A percentile compares a stretch with the other conserved stretches of the same genome.
Conservation (phyloP, 2,329 filamentous ascomycete species). For the Leptographium galeiforme region DNA sequence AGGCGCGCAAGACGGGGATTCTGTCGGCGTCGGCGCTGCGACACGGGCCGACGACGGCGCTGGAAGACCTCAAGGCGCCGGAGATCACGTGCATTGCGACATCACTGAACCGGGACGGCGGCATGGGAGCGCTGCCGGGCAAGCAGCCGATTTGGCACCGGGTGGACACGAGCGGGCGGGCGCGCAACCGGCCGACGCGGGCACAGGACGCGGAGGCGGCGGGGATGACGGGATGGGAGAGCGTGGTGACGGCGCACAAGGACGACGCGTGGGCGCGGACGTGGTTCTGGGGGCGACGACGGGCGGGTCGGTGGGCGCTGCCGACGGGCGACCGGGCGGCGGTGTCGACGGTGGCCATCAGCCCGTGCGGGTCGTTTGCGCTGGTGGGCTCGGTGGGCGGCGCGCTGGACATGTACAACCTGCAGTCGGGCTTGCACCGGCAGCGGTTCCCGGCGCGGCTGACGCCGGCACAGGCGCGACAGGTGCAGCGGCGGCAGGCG, state of each 20-base stretch:
- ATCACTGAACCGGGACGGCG: constrained; percentile 86
- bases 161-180: constrained; percentile 18
- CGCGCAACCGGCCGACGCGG: constrained; percentile 43
- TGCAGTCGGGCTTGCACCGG: constrained; percentile 82
- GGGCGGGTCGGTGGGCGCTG: constrained; percentile 85
- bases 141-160: constrained; percentile 77
- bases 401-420: constrained; percentile 86
- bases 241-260: constrained; percentile 83
- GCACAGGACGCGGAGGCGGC: constrained; percentile 54
- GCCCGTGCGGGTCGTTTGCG: constrained; percentile 86
- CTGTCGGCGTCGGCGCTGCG: constrained; percentile 42
- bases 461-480: constrained; percentile 65
- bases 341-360: constrained; percentile 78
- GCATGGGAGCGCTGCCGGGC: constrained; percentile 72
- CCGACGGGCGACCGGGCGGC: constrained; percentile 72
- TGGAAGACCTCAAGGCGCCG: constrained; percentile 74
- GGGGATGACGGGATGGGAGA: constrained; percentile 87
- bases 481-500: constrained; percentile 53
- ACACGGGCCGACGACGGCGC: constrained; percentile 47
- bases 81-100: constrained; percentile 86
- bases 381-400: constrained; percentile 75
- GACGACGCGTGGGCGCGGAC: constrained; percentile 76
- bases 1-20: constrained; percentile 77
- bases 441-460: constrained; percentile 74
- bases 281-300: constrained; percentile 96